These are phyloP conservation scores for Paxillus involutus DNA, from an alignment of 768 basidiomycete genomes.

Conservation along the genomic window DNA sequence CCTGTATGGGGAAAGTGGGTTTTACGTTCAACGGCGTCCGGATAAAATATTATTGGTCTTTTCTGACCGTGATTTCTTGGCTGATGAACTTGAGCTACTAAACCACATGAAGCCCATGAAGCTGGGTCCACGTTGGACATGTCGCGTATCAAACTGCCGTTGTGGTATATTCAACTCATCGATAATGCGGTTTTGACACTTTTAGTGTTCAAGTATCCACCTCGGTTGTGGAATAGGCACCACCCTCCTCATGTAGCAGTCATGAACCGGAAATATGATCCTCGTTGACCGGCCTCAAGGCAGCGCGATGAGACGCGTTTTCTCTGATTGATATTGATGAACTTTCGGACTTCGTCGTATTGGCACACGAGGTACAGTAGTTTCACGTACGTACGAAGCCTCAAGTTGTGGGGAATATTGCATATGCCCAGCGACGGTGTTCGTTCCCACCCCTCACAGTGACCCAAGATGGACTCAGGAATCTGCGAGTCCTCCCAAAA, in stretches of 20 bases:
- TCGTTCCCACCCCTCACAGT: too few species aligned
- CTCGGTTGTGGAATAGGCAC: not conserved
- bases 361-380: not conserved
- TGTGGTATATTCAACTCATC: conserved; percentile 14
- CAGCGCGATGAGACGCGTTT: not conserved
- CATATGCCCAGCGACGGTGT: too few species aligned
- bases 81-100: not conserved
- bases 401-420: too few species aligned
- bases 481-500: not conserved
- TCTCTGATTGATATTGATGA: not conserved
- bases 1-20: conserved; percentile 4
- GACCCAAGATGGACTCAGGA: not conserved
- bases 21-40: not conserved
- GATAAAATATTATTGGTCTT: not conserved
- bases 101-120: conserved; percentile 3
- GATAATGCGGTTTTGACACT: conserved; percentile 12
- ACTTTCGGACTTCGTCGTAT: not conserved
- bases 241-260: not conserved
- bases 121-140: conserved; percentile 10
- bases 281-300: not conserved
- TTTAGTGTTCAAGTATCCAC: conserved; percentile 5
- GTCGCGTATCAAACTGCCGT: not conserved
- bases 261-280: not conserved
- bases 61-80: conserved; percentile 11
- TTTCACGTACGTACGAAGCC: too few species aligned